Conservation (phyloP, 371 early-diverging fungal species). For the Mortierella sp. region DNA sequence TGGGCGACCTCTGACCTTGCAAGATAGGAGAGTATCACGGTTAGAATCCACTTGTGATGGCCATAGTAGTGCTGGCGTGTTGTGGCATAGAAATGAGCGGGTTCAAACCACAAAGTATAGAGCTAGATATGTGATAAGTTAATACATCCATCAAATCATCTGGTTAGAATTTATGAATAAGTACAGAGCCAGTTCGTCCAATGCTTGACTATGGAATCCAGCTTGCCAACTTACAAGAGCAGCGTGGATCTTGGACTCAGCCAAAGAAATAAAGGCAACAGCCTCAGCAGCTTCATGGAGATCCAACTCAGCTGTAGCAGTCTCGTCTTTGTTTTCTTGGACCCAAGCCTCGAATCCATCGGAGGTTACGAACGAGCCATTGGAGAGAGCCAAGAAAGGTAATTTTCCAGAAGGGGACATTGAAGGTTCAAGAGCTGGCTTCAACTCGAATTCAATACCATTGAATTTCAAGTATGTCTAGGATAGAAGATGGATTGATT, state of each 20-base stretch:
- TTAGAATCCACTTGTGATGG: constrained; percentile 34
- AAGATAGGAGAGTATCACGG: constrained; percentile 26
- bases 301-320: constrained; percentile 12
- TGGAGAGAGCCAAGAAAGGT: constrained; percentile 48
- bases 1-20: constrained; percentile 35
- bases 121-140: constrained; percentile 9
- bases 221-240: constrained; percentile 35
- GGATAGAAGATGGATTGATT: not conserved
- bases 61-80: constrained; percentile 55
- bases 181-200: no score
- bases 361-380: constrained; percentile 35
- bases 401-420: constrained; percentile 54
- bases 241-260: constrained; percentile 51
- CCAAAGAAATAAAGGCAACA: constrained; percentile 38
- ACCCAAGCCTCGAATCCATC: constrained; percentile 45
- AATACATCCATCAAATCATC: no score
- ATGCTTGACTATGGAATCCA: not conserved
- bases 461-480: constrained; percentile 53
- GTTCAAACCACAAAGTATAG: constrained; percentile 54
- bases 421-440: constrained; percentile 43
- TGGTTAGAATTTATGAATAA: no score
- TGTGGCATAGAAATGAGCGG: constrained; percentile 44
- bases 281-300: constrained; percentile 48
- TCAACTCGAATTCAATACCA: constrained; percentile 43
- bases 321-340: constrained; percentile 31